These are phyloP conservation scores for Apiospora saccharicola DNA, from an alignment of 2,329 filamentous ascomycete genomes.

Conservation along the genomic window DNA sequence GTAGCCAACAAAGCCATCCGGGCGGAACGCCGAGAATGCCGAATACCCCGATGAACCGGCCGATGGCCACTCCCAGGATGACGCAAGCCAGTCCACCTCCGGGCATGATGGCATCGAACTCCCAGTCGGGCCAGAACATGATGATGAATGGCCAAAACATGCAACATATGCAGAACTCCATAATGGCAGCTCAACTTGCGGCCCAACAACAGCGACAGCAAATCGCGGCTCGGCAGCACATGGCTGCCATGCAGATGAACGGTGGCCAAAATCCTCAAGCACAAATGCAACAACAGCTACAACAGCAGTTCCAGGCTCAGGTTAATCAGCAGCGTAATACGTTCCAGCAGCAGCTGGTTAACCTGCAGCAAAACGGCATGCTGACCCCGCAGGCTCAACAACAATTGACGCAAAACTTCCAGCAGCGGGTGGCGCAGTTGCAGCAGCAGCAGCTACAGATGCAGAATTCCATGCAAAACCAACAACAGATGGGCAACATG, in stretches of 20 bases:
- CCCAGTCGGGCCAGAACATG: conserved; percentile 61
- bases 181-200: conserved; percentile 52
- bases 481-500: conserved; percentile 51
- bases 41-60: conserved; percentile 64
- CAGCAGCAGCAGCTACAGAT: conserved; percentile 51
- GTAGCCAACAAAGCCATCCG: conserved; percentile 72
- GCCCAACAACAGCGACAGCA: conserved; percentile 48
- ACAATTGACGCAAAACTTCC: conserved; percentile 43
- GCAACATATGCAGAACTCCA: conserved; percentile 29
- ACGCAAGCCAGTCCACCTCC: conserved; percentile 68
- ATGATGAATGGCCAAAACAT: conserved; percentile 58
- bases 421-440: conserved; percentile 47
- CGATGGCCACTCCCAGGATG: conserved; percentile 66
- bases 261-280: conserved; percentile 48
- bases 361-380: conserved; percentile 47
- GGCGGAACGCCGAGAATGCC: conserved; percentile 70
- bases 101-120: conserved; percentile 64
- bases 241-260: conserved; percentile 42
- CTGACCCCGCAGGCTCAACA: conserved; percentile 49
- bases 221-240: conserved; percentile 37
- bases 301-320: conserved; percentile 52
- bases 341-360: conserved; percentile 38
- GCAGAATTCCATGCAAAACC: conserved; percentile 45
- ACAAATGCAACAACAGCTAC: conserved; percentile 49
- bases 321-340: conserved; percentile 43